Base-by-base conservation (phyloP, 2,329 filamentous ascomycete species). In the Colletotrichum musae region DNA sequence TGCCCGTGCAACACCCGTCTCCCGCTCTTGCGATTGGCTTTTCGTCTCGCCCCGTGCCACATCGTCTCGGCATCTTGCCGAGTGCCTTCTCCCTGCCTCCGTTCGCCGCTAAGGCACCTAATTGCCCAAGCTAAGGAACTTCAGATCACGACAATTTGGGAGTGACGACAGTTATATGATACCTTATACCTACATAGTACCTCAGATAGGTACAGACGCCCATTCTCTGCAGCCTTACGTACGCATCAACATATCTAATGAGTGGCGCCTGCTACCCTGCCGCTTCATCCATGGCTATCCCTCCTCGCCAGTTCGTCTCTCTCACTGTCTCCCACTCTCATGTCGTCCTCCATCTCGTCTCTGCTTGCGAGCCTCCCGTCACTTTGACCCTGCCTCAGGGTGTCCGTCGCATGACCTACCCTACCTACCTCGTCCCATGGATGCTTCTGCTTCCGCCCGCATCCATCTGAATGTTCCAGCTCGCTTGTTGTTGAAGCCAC, bases 61-160 rank as follows among this genome's bases (percentile, higher is more conserved):
- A 48, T 61, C 57, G 56, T 66, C 48, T 60, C 56, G 48, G 57
- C 63, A 61, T 66, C 26, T 48, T 36, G 57, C 63, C 57, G 48
- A 32, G 36, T 52, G 2, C 36, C 10, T 18, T 43, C 32, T 26
- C 58, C 47, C 54, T 58, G 39, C 24, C 54, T 45, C 39, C 32
- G 15, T 39, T 51, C 28, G 43, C 28, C 24, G 10, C 26, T 21
- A 21, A 18, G 15, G 54, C 24, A 24, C 21, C 21, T 4, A 24
- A 24, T 4, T 24, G 21, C 21, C 21, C 21, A 36, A 36, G 32
- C 32, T 36, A 36, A 36, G 32, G 32, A 36, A 36, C 32, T 36
- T 36, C 32, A 36, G 32, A 36, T 36, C 32, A 36, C 32, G 10
- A 36, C 32, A 36, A 36, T 3, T 36, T 10, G 32, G 10, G 21